phyloP scores from a whole-genome alignment of 2,329 filamentous ascomycete genomes.

The Colletotrichum lini region DNA sequence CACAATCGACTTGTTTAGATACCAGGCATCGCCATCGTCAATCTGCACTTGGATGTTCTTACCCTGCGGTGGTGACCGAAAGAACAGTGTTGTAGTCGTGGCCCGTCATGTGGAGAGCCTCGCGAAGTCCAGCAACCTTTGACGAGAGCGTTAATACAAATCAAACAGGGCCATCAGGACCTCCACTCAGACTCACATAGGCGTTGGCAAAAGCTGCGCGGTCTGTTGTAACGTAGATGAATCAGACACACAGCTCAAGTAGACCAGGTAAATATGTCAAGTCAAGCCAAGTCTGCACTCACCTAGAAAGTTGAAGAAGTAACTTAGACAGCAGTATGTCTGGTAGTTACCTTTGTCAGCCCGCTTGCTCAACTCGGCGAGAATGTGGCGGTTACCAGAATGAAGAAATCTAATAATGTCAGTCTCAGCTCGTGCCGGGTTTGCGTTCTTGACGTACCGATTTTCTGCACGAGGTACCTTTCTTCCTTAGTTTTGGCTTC shows the following conservation, averaged over 20 bases:
- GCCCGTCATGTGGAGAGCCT: conserved; percentile 66
- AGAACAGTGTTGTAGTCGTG: conserved; percentile 76
- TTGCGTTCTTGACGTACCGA: conserved; percentile 40
- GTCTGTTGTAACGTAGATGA: conserved; percentile 7
- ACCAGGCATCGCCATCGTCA: background rate
- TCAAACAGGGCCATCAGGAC: no score
- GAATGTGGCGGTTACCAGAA: conserved; percentile 43
- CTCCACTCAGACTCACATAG: conserved; percentile 17
- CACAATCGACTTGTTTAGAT: background rate
- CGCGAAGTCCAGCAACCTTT: conserved; percentile 67
- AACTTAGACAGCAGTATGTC: conserved; percentile 54
- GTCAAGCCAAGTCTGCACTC: background rate
- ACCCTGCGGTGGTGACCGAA: conserved; percentile 54
- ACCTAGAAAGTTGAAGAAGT: conserved; percentile 51
- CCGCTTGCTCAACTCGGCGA: background rate
- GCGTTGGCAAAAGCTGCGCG: conserved; percentile 41
- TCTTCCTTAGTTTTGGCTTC: conserved; percentile 45
- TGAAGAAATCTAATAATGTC: conserved; percentile 49
- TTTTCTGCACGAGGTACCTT: conserved; percentile 48
- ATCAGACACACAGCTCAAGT: conserved; percentile 46
- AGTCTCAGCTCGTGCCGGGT: fast-evolving
- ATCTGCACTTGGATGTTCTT: background rate
- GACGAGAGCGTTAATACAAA: background rate
- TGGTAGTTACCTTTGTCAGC: conserved; percentile 7
- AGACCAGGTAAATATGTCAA: conserved; percentile 18